Evolutionary conservation across 2,329 filamentous ascomycete genomes (phyloP), one percentile per base, ranked within the genome.

Genomic region (Fusarium ramigenum): DNA sequence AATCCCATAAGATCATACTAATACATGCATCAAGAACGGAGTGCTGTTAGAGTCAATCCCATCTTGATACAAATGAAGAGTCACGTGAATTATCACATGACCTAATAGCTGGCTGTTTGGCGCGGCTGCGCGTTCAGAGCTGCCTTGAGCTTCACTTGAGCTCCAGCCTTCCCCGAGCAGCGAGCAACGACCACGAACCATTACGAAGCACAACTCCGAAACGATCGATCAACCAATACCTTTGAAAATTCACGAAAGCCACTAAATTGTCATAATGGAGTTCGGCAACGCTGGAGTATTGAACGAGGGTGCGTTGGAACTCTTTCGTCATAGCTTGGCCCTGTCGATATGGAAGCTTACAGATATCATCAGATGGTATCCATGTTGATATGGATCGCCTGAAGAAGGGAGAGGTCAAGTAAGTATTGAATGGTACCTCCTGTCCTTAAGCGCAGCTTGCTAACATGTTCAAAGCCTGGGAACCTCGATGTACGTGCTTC

Each of bases 391-490:
- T 99, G 96, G 94, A 98, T 80, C 93, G 96, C 81, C 87, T 99
- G 84, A 99, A 99, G 92, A 96, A 95, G 85, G 96, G 96, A 72
- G 96, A 99, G 87, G 96, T 99, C 83, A 99, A 99, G 95, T 98
- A 87, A 86, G 94, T 86, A 72, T 39, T 28, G 12, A 9, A 54
- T 39, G 25, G 9, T 18, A 9, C 6, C 9, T 23, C 15, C 30
- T 49, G 53, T 32, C 19, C 14, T 19, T 16, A 23, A 39, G 28
- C 10, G 42, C 21, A 28, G 32, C 44, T 60, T 62, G 65, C 77
- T 81, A 75, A 82, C 75, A 83, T 80, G 84, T 67, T 64, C 43
- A 59, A 78, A 97, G 95, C 86, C 88, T 99, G 79, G 96, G 96
- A 87, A 99, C 96, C 72, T 98, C 96, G 63, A 98, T 99, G 94